Evolutionary conservation across 108 stramenopile species (phyloP).

Genomic region (Fragilaria radians): DNA sequence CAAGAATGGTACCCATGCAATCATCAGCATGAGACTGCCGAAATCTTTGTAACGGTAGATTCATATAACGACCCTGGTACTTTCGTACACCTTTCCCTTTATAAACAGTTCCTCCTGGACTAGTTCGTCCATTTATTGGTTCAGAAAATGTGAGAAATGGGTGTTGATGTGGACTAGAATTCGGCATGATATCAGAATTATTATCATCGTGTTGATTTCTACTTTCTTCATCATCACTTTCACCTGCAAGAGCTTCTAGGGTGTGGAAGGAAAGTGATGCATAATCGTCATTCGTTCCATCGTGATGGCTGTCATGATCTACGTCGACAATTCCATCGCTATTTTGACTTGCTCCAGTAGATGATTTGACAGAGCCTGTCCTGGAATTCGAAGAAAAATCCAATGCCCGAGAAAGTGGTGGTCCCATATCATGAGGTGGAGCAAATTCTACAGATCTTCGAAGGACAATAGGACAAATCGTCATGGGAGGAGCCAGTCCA

Average conservation of each 20-base stretch:
- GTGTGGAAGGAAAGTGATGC: slow-evolving; percentile 28
- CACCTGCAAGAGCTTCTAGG: slow-evolving; percentile 27
- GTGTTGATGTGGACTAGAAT: no score
- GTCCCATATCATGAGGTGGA: slow-evolving; percentile 41
- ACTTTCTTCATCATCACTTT: slow-evolving; percentile 1
- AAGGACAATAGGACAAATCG: background rate
- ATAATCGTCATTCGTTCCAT: no score
- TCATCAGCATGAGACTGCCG: slow-evolving; percentile 20
- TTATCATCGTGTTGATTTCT: background rate
- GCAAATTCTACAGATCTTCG: slow-evolving; percentile 11
- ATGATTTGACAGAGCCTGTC: slow-evolving; percentile 33
- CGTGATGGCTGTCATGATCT: slow-evolving; percentile 46
- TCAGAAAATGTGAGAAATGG: slow-evolving; percentile 5
- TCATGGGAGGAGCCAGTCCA: no score
- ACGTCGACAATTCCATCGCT: slow-evolving; percentile 45
- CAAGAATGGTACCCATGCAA: background rate
- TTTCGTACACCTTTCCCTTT: slow-evolving; percentile 46
- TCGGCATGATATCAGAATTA: no score
- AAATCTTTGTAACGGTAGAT: slow-evolving; percentile 45
- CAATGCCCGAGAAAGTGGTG: slow-evolving; percentile 36
- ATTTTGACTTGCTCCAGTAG: slow-evolving; percentile 16
- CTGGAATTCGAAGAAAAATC: slow-evolving; percentile 10
- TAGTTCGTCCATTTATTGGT: slow-evolving; percentile 27
- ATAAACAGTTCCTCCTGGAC: slow-evolving; percentile 60
- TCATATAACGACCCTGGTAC: slow-evolving; percentile 56